Evolutionary conservation across 2,329 filamentous ascomycete genomes (phyloP).

Genomic region (Fusarium miscanthi): DNA sequence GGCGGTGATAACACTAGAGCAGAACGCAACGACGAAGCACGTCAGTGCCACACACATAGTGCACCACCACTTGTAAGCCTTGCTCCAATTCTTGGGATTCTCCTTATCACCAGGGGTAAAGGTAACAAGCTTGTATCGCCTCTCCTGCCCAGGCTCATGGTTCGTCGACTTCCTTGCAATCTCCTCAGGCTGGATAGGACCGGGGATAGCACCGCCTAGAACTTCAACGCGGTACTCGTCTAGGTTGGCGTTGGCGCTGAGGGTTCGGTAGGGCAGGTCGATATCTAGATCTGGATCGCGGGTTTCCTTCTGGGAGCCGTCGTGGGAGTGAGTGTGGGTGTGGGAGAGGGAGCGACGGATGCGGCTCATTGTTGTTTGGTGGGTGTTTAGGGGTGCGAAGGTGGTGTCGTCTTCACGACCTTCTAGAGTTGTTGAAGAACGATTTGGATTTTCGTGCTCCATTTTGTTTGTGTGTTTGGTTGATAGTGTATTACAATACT

Average conservation of each 20-base stretch:
- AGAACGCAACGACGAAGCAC: conserved; percentile 79
- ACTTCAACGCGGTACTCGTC: conserved; percentile 75
- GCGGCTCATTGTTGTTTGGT: conserved; percentile 26
- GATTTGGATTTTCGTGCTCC: conserved; percentile 25
- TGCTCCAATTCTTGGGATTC: conserved; percentile 89
- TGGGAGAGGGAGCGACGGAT: conserved; percentile 42
- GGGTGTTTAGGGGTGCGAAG: conserved; percentile 42
- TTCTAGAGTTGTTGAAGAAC: conserved; percentile 36
- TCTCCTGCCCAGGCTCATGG: conserved; percentile 34
- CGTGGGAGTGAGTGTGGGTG: conserved; percentile 9
- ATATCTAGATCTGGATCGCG: conserved; percentile 58
- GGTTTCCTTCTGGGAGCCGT: conserved; percentile 48
- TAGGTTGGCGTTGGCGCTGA: conserved; percentile 70
- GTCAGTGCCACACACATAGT: conserved; percentile 86
- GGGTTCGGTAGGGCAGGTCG: conserved; percentile 73
- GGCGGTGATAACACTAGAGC: conserved; percentile 81
- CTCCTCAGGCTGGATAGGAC: conserved; percentile 46
- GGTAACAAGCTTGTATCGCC: conserved; percentile 64
- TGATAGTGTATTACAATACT: background rate
- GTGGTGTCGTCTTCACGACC: conserved; percentile 23
- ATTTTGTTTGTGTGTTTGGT: conserved; percentile 7
- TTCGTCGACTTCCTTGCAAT: conserved; percentile 35
- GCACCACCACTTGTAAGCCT: conserved; percentile 81
- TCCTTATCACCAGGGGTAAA: conserved; percentile 78
- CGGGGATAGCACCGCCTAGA: conserved; percentile 69